These are phyloP conservation scores for Cryptococcus amylolentus DNA, from an alignment of 1,284 basidiomycete genomes.

Conservation along the genomic window DNA sequence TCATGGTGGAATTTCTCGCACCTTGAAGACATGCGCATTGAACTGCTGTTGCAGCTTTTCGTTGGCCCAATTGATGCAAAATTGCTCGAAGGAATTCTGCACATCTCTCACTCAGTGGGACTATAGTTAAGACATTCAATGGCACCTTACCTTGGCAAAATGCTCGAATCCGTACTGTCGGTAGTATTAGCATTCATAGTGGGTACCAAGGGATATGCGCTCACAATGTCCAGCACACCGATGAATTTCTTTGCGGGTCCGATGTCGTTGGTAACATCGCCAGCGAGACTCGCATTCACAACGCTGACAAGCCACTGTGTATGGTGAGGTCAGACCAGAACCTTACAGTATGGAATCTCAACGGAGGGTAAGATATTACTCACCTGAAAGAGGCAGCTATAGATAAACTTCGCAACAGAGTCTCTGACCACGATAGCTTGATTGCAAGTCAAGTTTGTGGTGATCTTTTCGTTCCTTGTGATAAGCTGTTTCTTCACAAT, in stretches of 20 bases:
- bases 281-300: conserved; percentile 93
- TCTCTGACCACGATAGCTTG: conserved; percentile 96
- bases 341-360: not conserved
- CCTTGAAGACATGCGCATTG: conserved; percentile 96
- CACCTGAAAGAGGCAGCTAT: conserved; percentile 86
- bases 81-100: conserved; percentile 97
- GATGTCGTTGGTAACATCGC: conserved; percentile 77
- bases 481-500: conserved; percentile 96
- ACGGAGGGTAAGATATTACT: conserved; percentile 8
- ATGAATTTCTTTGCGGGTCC: conserved; percentile 90
- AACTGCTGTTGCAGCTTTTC: conserved; percentile 98
- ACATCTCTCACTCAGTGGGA: not conserved
- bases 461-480: conserved; percentile 92
- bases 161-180: conserved; percentile 83
- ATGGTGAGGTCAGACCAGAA: too few species aligned
- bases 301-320: conserved; percentile 88
- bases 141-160: conserved; percentile 73
- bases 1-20: conserved; percentile 7
- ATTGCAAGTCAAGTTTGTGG: conserved; percentile 75
- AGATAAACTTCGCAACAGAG: conserved; percentile 97
- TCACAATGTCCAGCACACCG: conserved; percentile 80
- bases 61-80: conserved; percentile 99
- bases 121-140: too few species aligned
- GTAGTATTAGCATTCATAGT: not conserved
- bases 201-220: conserved; percentile 8